Conservation (phyloP, 2,329 filamentous ascomycete genomes). For the Botrytis tulipae region DNA sequence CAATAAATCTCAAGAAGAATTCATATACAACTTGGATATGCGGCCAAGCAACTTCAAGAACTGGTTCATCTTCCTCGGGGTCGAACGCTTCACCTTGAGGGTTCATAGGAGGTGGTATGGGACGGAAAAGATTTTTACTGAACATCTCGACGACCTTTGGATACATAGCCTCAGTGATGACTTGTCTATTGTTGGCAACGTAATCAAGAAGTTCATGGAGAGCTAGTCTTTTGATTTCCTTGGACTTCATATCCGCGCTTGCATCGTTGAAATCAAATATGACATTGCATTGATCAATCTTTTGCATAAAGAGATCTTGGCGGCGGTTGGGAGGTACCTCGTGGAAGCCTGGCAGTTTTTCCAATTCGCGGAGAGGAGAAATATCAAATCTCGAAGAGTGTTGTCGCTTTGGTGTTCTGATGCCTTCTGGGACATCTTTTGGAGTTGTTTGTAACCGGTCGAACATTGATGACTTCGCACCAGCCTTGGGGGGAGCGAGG, state of each 20-base stretch:
- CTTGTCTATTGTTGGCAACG: slow-evolving; percentile 95
- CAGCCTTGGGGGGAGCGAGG: slow-evolving; percentile 87
- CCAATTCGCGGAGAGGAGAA: slow-evolving; percentile 91
- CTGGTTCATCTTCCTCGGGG: slow-evolving; percentile 96
- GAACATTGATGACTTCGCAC: slow-evolving; percentile 84
- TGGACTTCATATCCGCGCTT: slow-evolving; percentile 98
- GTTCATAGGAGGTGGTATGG: slow-evolving; percentile 95
- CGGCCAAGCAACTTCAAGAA: slow-evolving; percentile 97
- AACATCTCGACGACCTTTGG: slow-evolving; percentile 99
- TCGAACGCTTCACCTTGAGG: slow-evolving; percentile 98
- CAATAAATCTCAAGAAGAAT: slow-evolving; percentile 98
- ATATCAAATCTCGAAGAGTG: slow-evolving; percentile 98
- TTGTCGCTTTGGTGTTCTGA: slow-evolving; percentile 92
- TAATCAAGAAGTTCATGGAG: slow-evolving; percentile 96
- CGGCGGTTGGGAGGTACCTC: slow-evolving; percentile 93
- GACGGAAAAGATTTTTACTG: slow-evolving; percentile 95
- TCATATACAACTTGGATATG: slow-evolving; percentile 99
- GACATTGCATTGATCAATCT: slow-evolving; percentile 99
- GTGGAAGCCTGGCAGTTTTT: slow-evolving; percentile 96
- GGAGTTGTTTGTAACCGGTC: slow-evolving; percentile 89
- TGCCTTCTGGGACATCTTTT: slow-evolving; percentile 92
- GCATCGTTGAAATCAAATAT: slow-evolving; percentile 99
- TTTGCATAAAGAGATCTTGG: slow-evolving; percentile 98
- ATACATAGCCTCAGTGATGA: slow-evolving; percentile 99
- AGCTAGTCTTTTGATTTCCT: slow-evolving; percentile 97